Percentiles rank a stretch among this genome's conserved stretches.
Evolutionary conservation across 805 yeast species (phyloP).

Genomic region (Candida nemodendra): DNA sequence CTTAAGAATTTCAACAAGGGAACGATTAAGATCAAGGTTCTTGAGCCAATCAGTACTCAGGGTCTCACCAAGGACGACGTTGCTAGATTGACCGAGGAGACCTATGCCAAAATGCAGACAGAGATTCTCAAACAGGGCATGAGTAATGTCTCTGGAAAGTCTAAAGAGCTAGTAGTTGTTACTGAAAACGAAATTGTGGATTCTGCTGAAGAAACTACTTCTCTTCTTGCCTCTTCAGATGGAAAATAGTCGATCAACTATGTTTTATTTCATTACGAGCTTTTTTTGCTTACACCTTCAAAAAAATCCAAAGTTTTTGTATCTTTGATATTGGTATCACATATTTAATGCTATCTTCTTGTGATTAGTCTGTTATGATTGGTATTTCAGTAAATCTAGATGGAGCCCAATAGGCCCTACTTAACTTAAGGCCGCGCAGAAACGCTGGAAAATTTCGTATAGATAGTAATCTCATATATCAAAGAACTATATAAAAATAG

Average conservation of each 20-base stretch:
- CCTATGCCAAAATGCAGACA: conserved; percentile 56
- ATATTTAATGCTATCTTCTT: too few species aligned
- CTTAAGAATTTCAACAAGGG: conserved; percentile 72
- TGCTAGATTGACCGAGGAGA: conserved; percentile 51
- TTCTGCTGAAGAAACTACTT: background rate
- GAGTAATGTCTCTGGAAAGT: conserved; percentile 33
- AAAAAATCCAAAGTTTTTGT: background rate
- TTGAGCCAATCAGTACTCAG: conserved; percentile 76
- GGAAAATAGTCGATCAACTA: too few species aligned
- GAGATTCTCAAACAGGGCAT: conserved; percentile 43
- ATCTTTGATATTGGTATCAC: too few species aligned
- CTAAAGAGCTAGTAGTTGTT: background rate
- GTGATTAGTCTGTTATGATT: too few species aligned
- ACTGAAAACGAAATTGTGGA: background rate
- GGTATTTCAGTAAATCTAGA: too few species aligned
- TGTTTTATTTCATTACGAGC: conserved; percentile 2
- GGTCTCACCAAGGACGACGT: conserved; percentile 73
- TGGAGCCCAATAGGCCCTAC: too few species aligned
- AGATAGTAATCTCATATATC: too few species aligned
- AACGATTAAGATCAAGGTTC: conserved; percentile 70
- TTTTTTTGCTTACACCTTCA: conserved; percentile 2
- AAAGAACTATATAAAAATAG: too few species aligned
- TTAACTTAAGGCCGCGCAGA: too few species aligned
- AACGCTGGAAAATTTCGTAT: too few species aligned
- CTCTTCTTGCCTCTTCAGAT: too few species aligned